Evolutionary conservation across 2,329 filamentous ascomycete species (phyloP), one percentile per base, ranked within the genome.

Genomic region (Mycosphaerelloides madeirae): DNA sequence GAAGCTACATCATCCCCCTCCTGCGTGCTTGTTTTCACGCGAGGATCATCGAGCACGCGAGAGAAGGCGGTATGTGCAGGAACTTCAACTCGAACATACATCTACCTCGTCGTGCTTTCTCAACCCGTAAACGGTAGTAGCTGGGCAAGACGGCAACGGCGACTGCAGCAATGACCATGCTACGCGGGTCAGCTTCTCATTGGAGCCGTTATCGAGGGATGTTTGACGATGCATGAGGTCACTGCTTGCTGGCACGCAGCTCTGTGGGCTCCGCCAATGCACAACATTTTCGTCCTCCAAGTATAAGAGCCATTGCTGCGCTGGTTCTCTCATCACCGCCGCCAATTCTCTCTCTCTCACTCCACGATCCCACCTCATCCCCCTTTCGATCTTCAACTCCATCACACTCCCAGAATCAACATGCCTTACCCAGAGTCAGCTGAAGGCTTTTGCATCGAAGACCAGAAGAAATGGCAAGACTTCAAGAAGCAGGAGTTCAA

Each of bases 401-500:
- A 9, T 43, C 41, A 34, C 22, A 18, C 40, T 14, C 41, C 42
- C 44, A 42, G 19, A 16, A 29, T 25, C 57, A 69, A 49, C 19
- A 76, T 76, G 72, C 65, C 62, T 60, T 76, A 76, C 60, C 72
- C 73, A 57, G 72, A 75, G 53, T 74, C 72, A 22, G 70, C 72
- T 35, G 67, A 69, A 58, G 72, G 71, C 41, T 75, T 75, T 56
- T 61, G 70, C 56, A 64, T 74, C 59, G 65, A 69, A 31, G 68
- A 71, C 61, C 68, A 70, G 58, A 84, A 87, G 70, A 81, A 84
- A 62, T 80, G 75, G 70, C 75, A 68, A 50, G 66, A 72, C 15
- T 81, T 81, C 65, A 71, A 75, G 57, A 61, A 58, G 52, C 46
- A 56, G 31, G 56, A 90, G 73, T 88, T 87, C 73, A 78, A 82